phyloP scores from a whole-genome alignment of 805 yeast species.

The Scheffersomyces lignosus region DNA sequence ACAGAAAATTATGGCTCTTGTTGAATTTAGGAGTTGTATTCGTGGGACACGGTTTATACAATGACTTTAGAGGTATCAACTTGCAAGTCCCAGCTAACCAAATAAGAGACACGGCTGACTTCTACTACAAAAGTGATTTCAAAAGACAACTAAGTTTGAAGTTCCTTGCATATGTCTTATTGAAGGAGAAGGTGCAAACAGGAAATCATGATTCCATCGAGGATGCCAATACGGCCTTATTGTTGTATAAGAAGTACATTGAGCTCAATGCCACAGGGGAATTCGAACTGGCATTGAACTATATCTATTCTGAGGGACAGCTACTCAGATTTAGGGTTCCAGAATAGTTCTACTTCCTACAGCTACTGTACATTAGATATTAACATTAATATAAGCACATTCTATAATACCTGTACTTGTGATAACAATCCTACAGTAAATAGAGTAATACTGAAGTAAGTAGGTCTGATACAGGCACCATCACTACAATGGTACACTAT shows the following conservation, averaged over 20 bases:
- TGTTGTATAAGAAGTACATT: constrained; percentile 69
- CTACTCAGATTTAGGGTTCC: constrained; percentile 55
- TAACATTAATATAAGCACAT: not conserved
- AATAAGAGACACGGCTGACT: constrained; percentile 84
- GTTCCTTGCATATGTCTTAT: constrained; percentile 78
- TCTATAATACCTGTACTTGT: not conserved
- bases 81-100: constrained; percentile 83
- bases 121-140: constrained; percentile 71
- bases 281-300: constrained; percentile 61
- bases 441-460: constrained; percentile 3
- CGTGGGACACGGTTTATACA: constrained; percentile 90
- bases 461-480: not conserved
- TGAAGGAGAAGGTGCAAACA: constrained; percentile 76
- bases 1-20: constrained; percentile 85
- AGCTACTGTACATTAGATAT: constrained; percentile 1
- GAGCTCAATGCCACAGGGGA: constrained; percentile 58
- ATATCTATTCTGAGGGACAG: constrained; percentile 72
- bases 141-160: constrained; percentile 81
- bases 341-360: no score
- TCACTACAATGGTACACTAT: not conserved
- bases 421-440: constrained; percentile 4
- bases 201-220: constrained; percentile 97
- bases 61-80: constrained; percentile 92
- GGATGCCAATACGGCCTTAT: constrained; percentile 86
- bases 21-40: constrained; percentile 86